Conservation (phyloP, 176 grass and related monocot species). For the Miscanthus lutarioriparius region DNA sequence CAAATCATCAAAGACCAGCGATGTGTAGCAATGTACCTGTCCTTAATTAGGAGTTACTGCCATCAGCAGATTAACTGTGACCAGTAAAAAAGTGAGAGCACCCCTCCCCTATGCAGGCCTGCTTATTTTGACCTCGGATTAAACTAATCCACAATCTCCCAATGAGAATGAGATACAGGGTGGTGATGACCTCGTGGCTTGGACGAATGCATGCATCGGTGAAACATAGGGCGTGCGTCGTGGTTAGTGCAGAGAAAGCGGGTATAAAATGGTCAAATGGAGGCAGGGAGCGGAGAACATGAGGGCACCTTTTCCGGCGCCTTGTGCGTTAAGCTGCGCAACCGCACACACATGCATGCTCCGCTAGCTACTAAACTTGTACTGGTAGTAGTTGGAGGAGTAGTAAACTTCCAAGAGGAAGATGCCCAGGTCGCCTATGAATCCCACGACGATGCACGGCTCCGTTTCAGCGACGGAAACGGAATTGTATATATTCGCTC, state of each 20-base stretch:
- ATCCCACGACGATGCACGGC: slow-evolving; percentile 33
- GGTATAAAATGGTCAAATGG: background rate
- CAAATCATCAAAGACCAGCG: no score
- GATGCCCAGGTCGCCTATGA: slow-evolving; percentile 29
- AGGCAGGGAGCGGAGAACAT: slow-evolving; percentile 29
- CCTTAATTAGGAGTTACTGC: no score
- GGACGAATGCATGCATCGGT: background rate
- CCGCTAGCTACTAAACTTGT: background rate
- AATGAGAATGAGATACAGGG: background rate
- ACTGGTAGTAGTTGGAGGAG: background rate
- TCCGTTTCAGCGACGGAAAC: slow-evolving; percentile 47
- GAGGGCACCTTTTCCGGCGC: slow-evolving; percentile 51
- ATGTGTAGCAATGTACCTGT: no score
- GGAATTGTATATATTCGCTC: slow-evolving; percentile 25
- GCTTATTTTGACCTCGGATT: background rate
- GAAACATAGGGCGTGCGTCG: slow-evolving; percentile 36
- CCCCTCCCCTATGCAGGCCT: background rate
- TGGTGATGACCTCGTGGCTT: no score
- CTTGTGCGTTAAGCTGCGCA: slow-evolving; percentile 44
- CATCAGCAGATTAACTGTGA: no score
- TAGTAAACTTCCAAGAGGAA: slow-evolving; percentile 41
- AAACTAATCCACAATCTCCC: background rate
- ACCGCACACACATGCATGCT: background rate
- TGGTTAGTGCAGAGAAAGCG: background rate
- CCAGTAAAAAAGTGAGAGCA: background rate